Base-by-base conservation (phyloP, 2,329 filamentous ascomycete species). In the Fusarium coffeatum region DNA sequence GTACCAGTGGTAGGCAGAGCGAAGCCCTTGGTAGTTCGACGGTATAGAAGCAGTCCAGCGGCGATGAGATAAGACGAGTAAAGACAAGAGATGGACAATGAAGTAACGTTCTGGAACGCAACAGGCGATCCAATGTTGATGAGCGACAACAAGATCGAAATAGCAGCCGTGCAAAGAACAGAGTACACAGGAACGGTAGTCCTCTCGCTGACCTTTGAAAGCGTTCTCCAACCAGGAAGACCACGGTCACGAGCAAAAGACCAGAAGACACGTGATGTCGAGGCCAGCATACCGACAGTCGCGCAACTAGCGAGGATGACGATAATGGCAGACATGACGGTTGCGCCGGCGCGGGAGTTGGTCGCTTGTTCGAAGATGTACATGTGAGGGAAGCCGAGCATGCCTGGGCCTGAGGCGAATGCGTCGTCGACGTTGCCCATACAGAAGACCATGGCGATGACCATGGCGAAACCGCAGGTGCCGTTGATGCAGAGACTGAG, bases 231-330 rank as follows among this genome's bases (percentile, higher is more conserved):
- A n/a, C 73, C 73, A 8, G 78, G 78, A 34, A 80, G 59, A 6
- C 74, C 78, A 0, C 72, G 74, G 20, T 80, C 78, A 4, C 78
- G 73, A 2, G 78, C 72, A 68, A 88, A 88, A 0, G 87, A 85
- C 84, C 85, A 89, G 13, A 86, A 83, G 58, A 88, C 83, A 15
- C 87, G 82, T 1, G 87, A 88, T 0, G 87, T 86, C 0, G 88
- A 86, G 2, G 85, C 86, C 0, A 90, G 82, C 62, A 86, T 85
- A 2, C 84, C 84, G 22, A 87, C 83, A 16, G 83, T 85, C 37
- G 83, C 83, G 20, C 81, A 84, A 2, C 83, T 81, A 8, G 83
- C 77, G 30, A 86, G 83, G 20, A 87, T 75, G 6, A 87, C 80
- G 5, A 88, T 76, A 20, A 88, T 80, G 7, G 80, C 75, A 0